phyloP scores from a whole-genome alignment of 257 asterid genomes.

The Lantana camara region DNA sequence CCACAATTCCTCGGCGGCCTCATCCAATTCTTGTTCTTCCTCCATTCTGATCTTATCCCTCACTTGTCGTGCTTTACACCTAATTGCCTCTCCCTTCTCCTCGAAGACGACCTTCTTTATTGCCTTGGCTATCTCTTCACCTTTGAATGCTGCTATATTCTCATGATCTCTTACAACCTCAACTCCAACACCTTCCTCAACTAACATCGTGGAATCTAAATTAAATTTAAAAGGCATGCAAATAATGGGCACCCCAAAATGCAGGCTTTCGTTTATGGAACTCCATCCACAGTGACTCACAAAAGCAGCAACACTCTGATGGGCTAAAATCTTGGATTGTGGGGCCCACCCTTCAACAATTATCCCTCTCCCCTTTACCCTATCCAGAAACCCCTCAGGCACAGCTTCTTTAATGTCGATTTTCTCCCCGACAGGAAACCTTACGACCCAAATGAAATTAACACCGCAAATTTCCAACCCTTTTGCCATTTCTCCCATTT shows the following conservation, averaged over 20 bases:
- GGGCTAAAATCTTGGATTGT: slow-evolving; percentile 28
- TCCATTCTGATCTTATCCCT: slow-evolving; percentile 31
- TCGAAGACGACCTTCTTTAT: slow-evolving; percentile 26
- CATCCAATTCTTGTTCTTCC: slow-evolving; percentile 27
- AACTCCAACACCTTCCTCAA: slow-evolving; percentile 38
- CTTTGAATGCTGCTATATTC: slow-evolving; percentile 24
- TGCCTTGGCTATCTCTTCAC: slow-evolving; percentile 28
- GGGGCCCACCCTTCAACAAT: slow-evolving; percentile 35
- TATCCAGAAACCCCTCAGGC: slow-evolving; percentile 34
- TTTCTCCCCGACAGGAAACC: slow-evolving; percentile 22
- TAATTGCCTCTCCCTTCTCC: slow-evolving; percentile 18
- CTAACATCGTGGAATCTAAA: slow-evolving; percentile 35
- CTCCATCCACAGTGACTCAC: slow-evolving; percentile 52
- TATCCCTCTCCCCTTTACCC: slow-evolving; percentile 28
- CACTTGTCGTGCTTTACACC: slow-evolving; percentile 26
- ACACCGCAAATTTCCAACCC: slow-evolving; percentile 26
- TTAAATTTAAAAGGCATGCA: slow-evolving; percentile 39
- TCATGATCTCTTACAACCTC: slow-evolving; percentile 38
- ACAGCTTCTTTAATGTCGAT: slow-evolving; percentile 6
- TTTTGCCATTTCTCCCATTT: slow-evolving; percentile 28
- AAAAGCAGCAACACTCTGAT: slow-evolving; percentile 31
- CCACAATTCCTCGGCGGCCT: too few species aligned
- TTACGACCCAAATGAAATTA: slow-evolving; percentile 37
- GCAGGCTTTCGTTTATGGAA: slow-evolving; percentile 38
- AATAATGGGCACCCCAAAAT: slow-evolving; percentile 40